Percentiles rank a stretch among this genome's conserved stretches.
These are phyloP conservation scores for Rosa persica DNA, from an alignment of 306 rosid species.

Conservation along the genomic window DNA sequence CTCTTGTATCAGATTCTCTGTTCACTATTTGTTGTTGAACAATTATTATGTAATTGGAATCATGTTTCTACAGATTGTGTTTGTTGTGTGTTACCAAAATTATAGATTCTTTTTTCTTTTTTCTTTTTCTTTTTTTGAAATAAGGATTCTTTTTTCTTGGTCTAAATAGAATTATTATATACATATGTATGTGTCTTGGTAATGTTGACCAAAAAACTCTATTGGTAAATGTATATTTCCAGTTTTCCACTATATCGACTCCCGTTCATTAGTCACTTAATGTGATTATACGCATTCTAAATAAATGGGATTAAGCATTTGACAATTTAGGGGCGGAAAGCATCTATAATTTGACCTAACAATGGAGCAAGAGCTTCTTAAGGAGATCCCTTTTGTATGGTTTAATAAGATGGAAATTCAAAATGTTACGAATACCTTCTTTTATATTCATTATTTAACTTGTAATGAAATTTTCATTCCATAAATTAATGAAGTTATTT, in stretches of 20 bases:
- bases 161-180: background rate
- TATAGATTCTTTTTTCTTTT: background rate
- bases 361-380: too few species aligned
- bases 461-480: too few species aligned
- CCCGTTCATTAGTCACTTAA: background rate
- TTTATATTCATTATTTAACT: too few species aligned
- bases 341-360: background rate
- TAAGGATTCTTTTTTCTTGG: background rate
- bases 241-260: background rate
- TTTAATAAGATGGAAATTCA: too few species aligned
- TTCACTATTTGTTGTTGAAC: background rate
- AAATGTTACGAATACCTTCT: too few species aligned
- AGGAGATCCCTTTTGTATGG: too few species aligned
- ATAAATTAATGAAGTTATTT: too few species aligned
- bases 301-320: background rate
- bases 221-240: background rate
- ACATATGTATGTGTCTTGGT: background rate
- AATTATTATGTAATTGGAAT: background rate
- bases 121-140: too few species aligned
- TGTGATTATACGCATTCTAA: background rate
- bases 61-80: background rate
- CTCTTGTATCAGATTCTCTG: background rate
- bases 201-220: background rate
- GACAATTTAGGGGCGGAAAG: background rate
- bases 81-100: background rate